A percentile compares a stretch with the other conserved stretches of the same genome.
phyloP scores from a whole-genome alignment of 352 stramenopile species.

The Pythium scleroteichum region DNA sequence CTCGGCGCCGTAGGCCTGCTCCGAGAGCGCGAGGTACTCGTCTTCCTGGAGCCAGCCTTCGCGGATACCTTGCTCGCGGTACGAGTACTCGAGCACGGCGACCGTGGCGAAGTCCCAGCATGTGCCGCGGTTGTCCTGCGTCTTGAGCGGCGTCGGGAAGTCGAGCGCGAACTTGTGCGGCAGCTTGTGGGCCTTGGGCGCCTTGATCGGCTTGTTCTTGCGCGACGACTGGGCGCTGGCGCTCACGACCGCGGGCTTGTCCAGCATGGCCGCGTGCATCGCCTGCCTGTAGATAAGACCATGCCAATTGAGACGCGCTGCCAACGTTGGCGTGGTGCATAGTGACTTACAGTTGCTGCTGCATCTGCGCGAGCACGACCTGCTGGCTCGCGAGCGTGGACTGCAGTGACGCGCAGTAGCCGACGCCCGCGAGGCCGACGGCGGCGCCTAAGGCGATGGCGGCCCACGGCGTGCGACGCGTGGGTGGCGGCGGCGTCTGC shows the following conservation, averaged over 20 bases:
- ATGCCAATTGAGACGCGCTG: no score
- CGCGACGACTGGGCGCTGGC: conserved; percentile 20
- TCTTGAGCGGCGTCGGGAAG: conserved; percentile 63
- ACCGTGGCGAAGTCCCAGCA: conserved; percentile 75
- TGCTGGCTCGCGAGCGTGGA: conserved; percentile 28
- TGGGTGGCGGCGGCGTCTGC: conserved; percentile 1
- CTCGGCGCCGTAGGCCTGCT: conserved; percentile 67
- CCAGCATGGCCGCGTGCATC: conserved; percentile 44
- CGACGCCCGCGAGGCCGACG: conserved; percentile 33
- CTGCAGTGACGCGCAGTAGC: conserved; percentile 45
- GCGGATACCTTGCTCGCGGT: conserved; percentile 56
- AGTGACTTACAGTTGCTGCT: conserved; percentile 62
- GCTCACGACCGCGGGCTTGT: conserved; percentile 26
- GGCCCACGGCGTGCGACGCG: conserved; percentile 26
- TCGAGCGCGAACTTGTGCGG: conserved; percentile 62
- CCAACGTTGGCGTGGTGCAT: no score
- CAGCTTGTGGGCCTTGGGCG: conserved; percentile 14
- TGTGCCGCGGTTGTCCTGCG: conserved; percentile 64
- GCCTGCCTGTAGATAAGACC: conserved; percentile 44
- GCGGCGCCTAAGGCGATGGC: conserved; percentile 37
- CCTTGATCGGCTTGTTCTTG: background rate
- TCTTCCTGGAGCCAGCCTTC: conserved; percentile 53
- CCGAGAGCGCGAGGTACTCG: conserved; percentile 60
- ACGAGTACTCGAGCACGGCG: conserved; percentile 64
- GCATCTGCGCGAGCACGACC: conserved; percentile 37